Evolutionary conservation across 805 yeast genomes (phyloP).

Genomic region (Wickerhamiella dianesei): DNA sequence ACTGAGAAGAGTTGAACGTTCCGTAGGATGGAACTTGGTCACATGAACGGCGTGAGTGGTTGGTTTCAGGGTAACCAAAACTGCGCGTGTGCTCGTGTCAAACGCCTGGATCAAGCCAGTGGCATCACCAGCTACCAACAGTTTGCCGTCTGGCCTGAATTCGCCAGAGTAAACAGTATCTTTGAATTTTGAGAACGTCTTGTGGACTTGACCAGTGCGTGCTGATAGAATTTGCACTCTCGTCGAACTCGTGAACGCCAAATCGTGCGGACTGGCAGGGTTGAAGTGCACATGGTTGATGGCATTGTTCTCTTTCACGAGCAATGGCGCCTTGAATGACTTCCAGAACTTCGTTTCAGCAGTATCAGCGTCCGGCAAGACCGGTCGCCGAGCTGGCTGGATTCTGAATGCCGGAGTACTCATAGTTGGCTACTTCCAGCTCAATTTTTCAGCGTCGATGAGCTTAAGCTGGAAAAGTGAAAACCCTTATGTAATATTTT

Average conservation of each 20-base stretch:
- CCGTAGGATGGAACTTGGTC: constrained; percentile 75
- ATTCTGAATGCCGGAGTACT: constrained; percentile 17
- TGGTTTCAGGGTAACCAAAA: constrained; percentile 69
- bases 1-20: constrained; percentile 61
- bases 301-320: constrained; percentile 87
- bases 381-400: constrained; percentile 16
- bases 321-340: constrained; percentile 68
- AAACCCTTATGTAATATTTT: background rate
- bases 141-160: constrained; percentile 79
- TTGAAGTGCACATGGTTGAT: constrained; percentile 79
- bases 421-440: constrained; percentile 7
- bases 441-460: background rate
- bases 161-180: constrained; percentile 89
- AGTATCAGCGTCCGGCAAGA: constrained; percentile 18
- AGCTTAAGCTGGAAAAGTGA: background rate
- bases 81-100: constrained; percentile 68
- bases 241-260: constrained; percentile 85
- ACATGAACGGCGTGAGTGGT: constrained; percentile 84
- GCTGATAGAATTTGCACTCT: constrained; percentile 86
- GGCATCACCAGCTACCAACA: constrained; percentile 89
- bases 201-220: constrained; percentile 82
- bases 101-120: constrained; percentile 84
- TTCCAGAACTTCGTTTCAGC: constrained; percentile 86
- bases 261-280: constrained; percentile 70
- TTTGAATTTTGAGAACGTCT: constrained; percentile 75